Evolutionary conservation across 495 filamentous ascomycete species (phyloP), one percentile per base, ranked within the genome.

Genomic region (Penicillium bovifimosum): DNA sequence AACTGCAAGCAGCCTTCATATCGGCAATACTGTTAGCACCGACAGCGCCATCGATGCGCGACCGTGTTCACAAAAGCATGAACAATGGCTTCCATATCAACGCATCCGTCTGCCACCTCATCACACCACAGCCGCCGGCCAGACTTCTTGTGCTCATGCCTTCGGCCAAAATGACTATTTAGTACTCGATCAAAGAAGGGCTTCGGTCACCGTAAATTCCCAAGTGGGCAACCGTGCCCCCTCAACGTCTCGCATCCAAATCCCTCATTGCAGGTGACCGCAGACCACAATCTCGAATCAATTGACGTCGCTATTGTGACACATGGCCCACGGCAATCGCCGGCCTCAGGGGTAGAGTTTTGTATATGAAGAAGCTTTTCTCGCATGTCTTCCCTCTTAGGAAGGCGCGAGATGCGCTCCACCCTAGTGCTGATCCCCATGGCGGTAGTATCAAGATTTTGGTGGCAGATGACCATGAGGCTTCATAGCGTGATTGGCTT

Each of bases 351-450:
- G 74, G 77, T 11, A 76, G 73, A 0, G 71, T 84, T n/a, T 41
- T 85, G 14, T 74, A 85, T 47, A 63, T 84, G 39, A 83, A 77
- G 57, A 76, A 74, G 32, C 68, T 90, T 26, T 78, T 96, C 16
- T 92, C 88, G 17, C 88, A 93, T 68, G 74, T 68, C 2, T 81
- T 79, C 52, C 74, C 78, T 3, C 64, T 86, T 17, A 80, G 83
- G 56, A 69, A 73, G 43, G 81, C 81, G 1, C 36, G 79, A 9
- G 73, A 81, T 31, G 82, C 81, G 0, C 62, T 85, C 55, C 66
- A 82, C 24, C 36, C 79, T 8, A 73, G 67, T 42, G 70, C 76
- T 4, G 76, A 83, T 61, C 49, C 70, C 1, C 64, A 56, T 6
- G 74, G 72, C 20, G 74, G 73, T 1, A 79, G 75, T 55, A 81